Conservation (phyloP, 2,329 filamentous ascomycete genomes). For the Dactylellina parvicollis region DNA sequence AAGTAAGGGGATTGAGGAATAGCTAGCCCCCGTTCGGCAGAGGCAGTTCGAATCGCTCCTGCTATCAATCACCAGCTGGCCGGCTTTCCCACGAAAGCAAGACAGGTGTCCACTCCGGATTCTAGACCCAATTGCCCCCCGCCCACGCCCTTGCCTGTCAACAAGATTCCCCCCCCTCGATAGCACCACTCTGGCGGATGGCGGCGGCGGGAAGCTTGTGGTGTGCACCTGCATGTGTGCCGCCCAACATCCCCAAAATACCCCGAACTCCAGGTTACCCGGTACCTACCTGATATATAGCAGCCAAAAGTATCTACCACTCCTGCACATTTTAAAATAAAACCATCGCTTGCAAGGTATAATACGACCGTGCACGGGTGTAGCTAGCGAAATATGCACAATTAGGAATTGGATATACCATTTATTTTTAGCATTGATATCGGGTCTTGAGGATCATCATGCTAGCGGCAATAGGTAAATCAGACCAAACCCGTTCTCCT, state of each 20-base stretch:
- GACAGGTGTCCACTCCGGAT: slow-evolving; percentile 6
- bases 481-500: no score
- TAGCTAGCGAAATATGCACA: no score
- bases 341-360: background rate
- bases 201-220: slow-evolving; percentile 9
- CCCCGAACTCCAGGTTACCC: background rate
- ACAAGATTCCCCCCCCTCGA: background rate
- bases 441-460: no score
- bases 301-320: background rate
- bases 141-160: background rate
- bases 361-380: background rate
- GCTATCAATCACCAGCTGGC: background rate
- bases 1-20: background rate
- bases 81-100: background rate
- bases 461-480: no score
- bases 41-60: background rate
- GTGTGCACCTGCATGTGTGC: slow-evolving; percentile 4
- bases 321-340: background rate
- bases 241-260: background rate
- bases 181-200: background rate
- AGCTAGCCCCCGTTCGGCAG: slow-evolving; percentile 9
- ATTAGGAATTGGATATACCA: no score
- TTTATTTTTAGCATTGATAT: no score
- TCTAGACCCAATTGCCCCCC: slow-evolving; percentile 1
- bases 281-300: background rate